Base-by-base conservation (phyloP, 2,329 filamentous ascomycete species). In the Epichloe gansuensis region DNA sequence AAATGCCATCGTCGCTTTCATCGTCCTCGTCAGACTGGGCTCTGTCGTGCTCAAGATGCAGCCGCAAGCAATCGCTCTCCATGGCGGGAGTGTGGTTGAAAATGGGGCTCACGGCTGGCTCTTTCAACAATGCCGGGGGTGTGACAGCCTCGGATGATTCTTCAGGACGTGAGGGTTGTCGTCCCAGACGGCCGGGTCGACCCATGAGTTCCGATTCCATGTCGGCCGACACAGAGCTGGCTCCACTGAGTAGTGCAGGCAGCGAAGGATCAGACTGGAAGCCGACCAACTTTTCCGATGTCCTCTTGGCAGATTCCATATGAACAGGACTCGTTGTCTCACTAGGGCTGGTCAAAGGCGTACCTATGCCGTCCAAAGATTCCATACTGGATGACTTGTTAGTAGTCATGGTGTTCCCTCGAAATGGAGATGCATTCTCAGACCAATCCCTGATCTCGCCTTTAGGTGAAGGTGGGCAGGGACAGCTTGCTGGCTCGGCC, bases 211-310 rank as follows among this genome's bases (percentile, higher is more conserved):
- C 81, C 1, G 74, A 77, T 55, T 84, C 81, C 23, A 76, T 68
- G 57, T 83, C 81, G 1, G 77, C 78, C 13, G 79, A 84, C 9
- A 83, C 74, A 2, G 81, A 84, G 59, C 80, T 82, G 8, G 80
- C 78, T 11, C 80, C 78, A 52, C 80, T 84, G 11, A 84, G 69
- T 7, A 84, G 67, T 6, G 80, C 80, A 11, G 81, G 81, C 3
- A 84, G 65, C 5, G 81, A 84, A 0, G 80, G 80, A 50, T 84
- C 80, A 3, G 80, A 84, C 51, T 77, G 78, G 62, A 81, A 82
- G 3, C 69, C 70, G 15, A 75, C 59, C 58, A 76, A 74, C 8
- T 72, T 68, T 5, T 75, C 74, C 3, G 72, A 69, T 1, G 68
- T 62, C n/a, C 66, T 68, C 54, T 71, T 71, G 23, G 65, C 65